phyloP scores from a whole-genome alignment of 1,284 basidiomycete species.

The Neolentinus lepideus region DNA sequence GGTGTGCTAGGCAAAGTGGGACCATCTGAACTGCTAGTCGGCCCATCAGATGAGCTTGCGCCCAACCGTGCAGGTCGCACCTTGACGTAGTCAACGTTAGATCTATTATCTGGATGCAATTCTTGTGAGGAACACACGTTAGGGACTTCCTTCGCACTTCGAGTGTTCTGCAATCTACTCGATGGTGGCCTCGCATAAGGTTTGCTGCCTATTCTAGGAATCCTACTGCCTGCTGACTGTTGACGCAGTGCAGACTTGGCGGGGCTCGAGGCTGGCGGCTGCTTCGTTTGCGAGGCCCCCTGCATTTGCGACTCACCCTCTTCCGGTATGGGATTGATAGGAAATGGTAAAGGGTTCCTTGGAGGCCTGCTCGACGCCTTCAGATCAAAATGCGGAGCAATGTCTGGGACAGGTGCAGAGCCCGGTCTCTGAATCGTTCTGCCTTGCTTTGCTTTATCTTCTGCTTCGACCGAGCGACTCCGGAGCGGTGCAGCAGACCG shows the following conservation, averaged over 20 bases:
- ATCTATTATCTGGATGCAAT: too few species aligned
- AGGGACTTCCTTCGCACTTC: neutral
- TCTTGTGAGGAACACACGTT: neutral
- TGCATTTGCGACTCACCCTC: constrained; percentile 12
- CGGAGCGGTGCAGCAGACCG: constrained; percentile 10
- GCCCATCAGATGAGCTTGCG: too few species aligned
- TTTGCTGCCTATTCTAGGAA: constrained; percentile 60
- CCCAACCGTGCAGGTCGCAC: too few species aligned
- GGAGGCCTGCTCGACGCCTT: neutral
- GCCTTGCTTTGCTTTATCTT: neutral
- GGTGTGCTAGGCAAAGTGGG: neutral
- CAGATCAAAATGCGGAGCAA: neutral
- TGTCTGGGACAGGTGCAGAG: neutral
- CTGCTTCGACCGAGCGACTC: constrained; percentile 21
- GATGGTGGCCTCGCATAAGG: constrained; percentile 47
- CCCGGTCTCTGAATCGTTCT: neutral
- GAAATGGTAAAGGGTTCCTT: constrained; percentile 2
- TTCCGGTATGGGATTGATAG: constrained; percentile 20
- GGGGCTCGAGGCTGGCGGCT: constrained; percentile 16
- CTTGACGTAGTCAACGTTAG: too few species aligned
- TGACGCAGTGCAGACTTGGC: constrained; percentile 45
- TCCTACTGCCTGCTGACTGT: constrained; percentile 45
- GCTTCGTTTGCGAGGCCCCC: constrained; percentile 3
- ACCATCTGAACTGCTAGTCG: too few species aligned
- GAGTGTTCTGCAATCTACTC: neutral